phyloP scores from a whole-genome alignment of 306 rosid genomes.

The Begonia masoniana region DNA sequence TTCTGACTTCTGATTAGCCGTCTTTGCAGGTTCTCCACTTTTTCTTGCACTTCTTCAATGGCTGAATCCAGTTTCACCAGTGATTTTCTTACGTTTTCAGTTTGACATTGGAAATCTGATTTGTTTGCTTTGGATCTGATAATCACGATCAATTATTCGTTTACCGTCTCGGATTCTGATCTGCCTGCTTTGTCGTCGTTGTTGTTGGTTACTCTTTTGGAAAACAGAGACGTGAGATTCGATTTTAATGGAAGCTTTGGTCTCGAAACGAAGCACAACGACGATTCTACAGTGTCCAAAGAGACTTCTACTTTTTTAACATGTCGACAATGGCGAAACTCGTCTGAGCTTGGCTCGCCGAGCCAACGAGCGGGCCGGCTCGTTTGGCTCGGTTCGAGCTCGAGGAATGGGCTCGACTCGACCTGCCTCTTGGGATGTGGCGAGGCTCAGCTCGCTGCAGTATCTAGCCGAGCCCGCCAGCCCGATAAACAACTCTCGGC shows the following conservation, averaged over 20 bases:
- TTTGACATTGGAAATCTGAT: neutral
- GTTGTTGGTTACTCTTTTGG: slow-evolving; percentile 13
- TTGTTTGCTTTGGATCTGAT: slow-evolving; percentile 1
- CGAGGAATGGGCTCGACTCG: too few species aligned
- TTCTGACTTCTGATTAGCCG: slow-evolving; percentile 15
- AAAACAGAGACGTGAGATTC: slow-evolving; percentile 12
- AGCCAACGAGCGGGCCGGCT: too few species aligned
- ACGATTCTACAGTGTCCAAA: slow-evolving; percentile 3
- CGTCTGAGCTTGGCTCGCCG: slow-evolving; percentile 2
- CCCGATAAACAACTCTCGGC: too few species aligned
- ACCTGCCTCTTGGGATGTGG: too few species aligned
- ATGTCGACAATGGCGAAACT: neutral
- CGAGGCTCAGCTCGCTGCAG: too few species aligned
- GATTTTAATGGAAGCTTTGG: slow-evolving; percentile 6
- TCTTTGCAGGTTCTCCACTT: slow-evolving; percentile 4
- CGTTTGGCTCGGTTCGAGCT: too few species aligned
- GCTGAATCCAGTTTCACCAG: slow-evolving; percentile 4
- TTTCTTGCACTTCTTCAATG: slow-evolving; percentile 9
- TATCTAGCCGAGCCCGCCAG: too few species aligned
- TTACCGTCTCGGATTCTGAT: slow-evolving; percentile 9
- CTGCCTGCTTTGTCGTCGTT: neutral
- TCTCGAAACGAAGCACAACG: slow-evolving; percentile 10
- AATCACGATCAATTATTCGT: neutral
- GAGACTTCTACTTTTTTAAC: slow-evolving; percentile 10
- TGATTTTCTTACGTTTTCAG: slow-evolving; percentile 1